Evolutionary conservation across 2,329 filamentous ascomycete genomes (phyloP).

Genomic region (Claviceps quebecensis): DNA sequence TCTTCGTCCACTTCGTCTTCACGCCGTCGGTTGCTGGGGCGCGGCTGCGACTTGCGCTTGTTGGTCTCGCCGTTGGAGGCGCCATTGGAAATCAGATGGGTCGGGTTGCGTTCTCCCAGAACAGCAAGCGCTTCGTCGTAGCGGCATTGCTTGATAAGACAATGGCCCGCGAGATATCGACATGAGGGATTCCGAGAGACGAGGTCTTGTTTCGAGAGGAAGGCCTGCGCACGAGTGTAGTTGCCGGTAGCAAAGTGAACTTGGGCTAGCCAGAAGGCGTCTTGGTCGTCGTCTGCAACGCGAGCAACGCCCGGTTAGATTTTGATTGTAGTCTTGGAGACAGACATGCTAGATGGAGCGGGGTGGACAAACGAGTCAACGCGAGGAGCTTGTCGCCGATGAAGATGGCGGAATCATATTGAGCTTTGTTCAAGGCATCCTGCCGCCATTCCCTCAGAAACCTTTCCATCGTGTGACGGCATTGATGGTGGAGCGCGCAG

Average conservation of each 20-base stretch:
- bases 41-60: conserved; percentile 24
- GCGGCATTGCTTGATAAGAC: conserved; percentile 80
- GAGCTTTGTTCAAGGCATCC: conserved; percentile 87
- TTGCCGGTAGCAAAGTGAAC: conserved; percentile 93
- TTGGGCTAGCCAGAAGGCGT: conserved; percentile 96
- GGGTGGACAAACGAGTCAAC: conserved; percentile 61
- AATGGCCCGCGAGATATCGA: conserved; percentile 85
- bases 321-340: neutral
- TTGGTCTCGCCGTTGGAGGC: conserved; percentile 37
- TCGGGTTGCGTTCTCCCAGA: conserved; percentile 88
- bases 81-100: conserved; percentile 59
- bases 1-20: conserved; percentile 38
- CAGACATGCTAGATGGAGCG: too few species aligned
- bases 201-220: conserved; percentile 73
- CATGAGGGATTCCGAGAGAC: conserved; percentile 71
- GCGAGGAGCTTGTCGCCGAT: conserved; percentile 94
- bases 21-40: conserved; percentile 18
- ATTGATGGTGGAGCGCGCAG: neutral
- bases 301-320: neutral
- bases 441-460: conserved; percentile 91
- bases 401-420: conserved; percentile 93
- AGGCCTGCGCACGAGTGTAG: conserved; percentile 79
- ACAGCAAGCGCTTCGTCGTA: conserved; percentile 78
- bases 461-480: conserved; percentile 56
- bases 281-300: conserved; percentile 66